phyloP scores from a whole-genome alignment of 2,329 filamentous ascomycete genomes.

The Cyclaneusma minus region DNA sequence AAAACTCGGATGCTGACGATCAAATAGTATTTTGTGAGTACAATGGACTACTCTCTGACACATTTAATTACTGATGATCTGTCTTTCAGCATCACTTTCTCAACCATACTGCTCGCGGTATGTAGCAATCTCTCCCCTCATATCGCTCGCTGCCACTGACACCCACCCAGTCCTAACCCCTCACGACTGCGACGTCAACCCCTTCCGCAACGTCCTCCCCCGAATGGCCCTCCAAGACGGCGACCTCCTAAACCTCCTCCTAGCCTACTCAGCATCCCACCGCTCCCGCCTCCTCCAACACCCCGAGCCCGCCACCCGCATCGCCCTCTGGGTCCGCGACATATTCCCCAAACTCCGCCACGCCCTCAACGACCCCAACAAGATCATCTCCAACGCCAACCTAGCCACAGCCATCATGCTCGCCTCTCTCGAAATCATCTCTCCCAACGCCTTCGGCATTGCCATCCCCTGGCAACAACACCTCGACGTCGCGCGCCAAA shows the following conservation, averaged over 20 bases:
- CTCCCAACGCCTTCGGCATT: slow-evolving; percentile 67
- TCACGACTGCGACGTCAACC: slow-evolving; percentile 35
- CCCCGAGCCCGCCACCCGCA: slow-evolving; percentile 59
- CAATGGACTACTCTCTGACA: too few relatives aligned
- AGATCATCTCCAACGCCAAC: slow-evolving; percentile 54
- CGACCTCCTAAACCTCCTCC: slow-evolving; percentile 59
- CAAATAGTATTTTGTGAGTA: slow-evolving; percentile 35
- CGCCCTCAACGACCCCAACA: slow-evolving; percentile 43
- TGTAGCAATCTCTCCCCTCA: too few relatives aligned
- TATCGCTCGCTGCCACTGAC: slow-evolving; percentile 5
- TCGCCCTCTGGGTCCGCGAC: slow-evolving; percentile 65
- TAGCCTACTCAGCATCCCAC: slow-evolving; percentile 77
- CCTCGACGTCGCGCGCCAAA: slow-evolving; percentile 57
- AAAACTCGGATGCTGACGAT: too few relatives aligned
- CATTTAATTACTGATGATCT: neutral
- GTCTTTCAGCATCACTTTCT: slow-evolving; percentile 41
- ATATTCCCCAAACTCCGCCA: slow-evolving; percentile 59
- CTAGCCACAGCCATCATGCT: slow-evolving; percentile 77
- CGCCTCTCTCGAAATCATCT: slow-evolving; percentile 69
- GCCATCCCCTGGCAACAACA: slow-evolving; percentile 69
- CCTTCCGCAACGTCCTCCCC: slow-evolving; percentile 32
- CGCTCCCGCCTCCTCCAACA: slow-evolving; percentile 60
- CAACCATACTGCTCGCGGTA: slow-evolving; percentile 60
- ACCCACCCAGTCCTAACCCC: slow-evolving; percentile 25
- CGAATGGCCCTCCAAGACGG: slow-evolving; percentile 52